Conservation (phyloP, 75 land plant species). For the Cryptomeria japonica region DNA sequence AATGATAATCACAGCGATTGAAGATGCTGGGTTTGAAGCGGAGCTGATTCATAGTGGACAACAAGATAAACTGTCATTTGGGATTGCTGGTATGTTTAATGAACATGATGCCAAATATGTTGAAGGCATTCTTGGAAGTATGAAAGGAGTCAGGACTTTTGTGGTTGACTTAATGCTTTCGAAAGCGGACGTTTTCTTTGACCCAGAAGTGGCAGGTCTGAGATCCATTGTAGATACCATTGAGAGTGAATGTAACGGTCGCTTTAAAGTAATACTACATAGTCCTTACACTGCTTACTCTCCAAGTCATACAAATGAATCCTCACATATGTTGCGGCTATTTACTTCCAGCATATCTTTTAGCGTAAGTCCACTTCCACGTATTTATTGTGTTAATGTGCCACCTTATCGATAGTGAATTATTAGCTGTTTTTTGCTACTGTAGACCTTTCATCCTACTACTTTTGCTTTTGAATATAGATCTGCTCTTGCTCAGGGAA, state of each 20-base stretch:
- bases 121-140: slow-evolving; percentile 39
- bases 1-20: slow-evolving; percentile 80
- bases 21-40: slow-evolving; percentile 97
- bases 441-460: slow-evolving; percentile 5
- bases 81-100: slow-evolving; percentile 48
- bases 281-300: slow-evolving; percentile 56
- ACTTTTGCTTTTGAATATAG: slow-evolving; percentile 1
- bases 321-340: slow-evolving; percentile 69
- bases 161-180: slow-evolving; percentile 35
- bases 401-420: background rate
- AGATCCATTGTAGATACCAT: slow-evolving; percentile 78
- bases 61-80: slow-evolving; percentile 59
- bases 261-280: slow-evolving; percentile 46
- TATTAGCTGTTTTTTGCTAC: background rate
- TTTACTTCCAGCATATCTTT: slow-evolving; percentile 70
- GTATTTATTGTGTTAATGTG: background rate
- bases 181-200: slow-evolving; percentile 66
- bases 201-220: slow-evolving; percentile 74
- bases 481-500: background rate
- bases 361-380: slow-evolving; percentile 65
- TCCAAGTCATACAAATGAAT: slow-evolving; percentile 61
- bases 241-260: slow-evolving; percentile 57
- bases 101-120: slow-evolving; percentile 59
- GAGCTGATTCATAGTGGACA: slow-evolving; percentile 75
- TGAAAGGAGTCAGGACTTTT: slow-evolving; percentile 70